These are phyloP conservation scores for Phytopythium chamaehyphon DNA, from an alignment of 352 stramenopile genomes.

Conservation along the genomic window DNA sequence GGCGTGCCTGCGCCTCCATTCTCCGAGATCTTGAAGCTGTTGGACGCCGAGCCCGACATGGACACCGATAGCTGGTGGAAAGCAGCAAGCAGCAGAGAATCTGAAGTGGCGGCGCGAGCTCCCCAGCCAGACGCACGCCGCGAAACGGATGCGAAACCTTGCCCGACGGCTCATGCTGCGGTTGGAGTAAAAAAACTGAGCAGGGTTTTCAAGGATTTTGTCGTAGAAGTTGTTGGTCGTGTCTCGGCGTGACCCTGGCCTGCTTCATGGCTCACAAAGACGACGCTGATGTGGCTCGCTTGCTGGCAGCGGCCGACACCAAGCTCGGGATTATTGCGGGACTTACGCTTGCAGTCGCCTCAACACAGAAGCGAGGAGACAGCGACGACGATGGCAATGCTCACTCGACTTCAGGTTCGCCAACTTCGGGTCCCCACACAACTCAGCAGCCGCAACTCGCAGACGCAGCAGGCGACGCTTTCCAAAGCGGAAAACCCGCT, in stretches of 20 bases:
- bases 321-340: constrained; percentile 54
- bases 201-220: too few relatives aligned
- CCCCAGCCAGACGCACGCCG: too few relatives aligned
- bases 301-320: constrained; percentile 17
- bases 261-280: constrained; percentile 5
- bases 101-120: too few relatives aligned
- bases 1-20: not conserved
- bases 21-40: constrained; percentile 6
- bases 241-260: too few relatives aligned
- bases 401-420: constrained; percentile 7
- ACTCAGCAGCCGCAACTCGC: constrained; percentile 3
- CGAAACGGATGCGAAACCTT: too few relatives aligned
- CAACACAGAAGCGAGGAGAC: constrained; percentile 13
- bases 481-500: constrained; percentile 17
- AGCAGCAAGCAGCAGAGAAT: too few relatives aligned
- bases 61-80: too few relatives aligned
- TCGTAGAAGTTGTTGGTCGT: too few relatives aligned
- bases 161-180: too few relatives aligned
- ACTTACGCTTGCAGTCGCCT: constrained; percentile 36
- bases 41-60: constrained; percentile 4
- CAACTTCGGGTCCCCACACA: constrained; percentile 4
- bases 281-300: not conserved
- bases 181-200: too few relatives aligned
- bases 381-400: constrained; percentile 24
- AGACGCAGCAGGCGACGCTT: constrained; percentile 6